Percentiles rank a stretch among this genome's conserved stretches.
phyloP scores from a whole-genome alignment of 257 asterid species.

The Jacaranda mimosifolia region DNA sequence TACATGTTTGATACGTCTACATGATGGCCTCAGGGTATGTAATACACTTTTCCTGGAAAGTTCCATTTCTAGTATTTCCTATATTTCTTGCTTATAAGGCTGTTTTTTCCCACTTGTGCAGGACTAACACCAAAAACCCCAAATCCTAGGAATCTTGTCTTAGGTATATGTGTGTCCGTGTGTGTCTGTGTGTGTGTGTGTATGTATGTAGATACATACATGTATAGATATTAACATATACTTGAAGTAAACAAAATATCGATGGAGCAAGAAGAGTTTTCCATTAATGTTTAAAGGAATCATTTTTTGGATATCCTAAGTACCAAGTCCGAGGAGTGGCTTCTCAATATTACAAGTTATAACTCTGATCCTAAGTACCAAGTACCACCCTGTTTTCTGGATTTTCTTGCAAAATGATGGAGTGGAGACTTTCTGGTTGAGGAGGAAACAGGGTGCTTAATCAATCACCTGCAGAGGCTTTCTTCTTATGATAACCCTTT shows the following conservation, averaged over 20 bases:
- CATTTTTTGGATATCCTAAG: too few species aligned
- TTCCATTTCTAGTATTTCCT: too few species aligned
- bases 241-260: neutral
- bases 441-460: neutral
- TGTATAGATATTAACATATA: neutral
- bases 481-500: neutral
- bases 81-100: too few species aligned
- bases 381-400: too few species aligned
- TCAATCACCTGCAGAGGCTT: neutral
- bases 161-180: neutral
- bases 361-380: too few species aligned
- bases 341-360: too few species aligned
- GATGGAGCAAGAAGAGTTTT: neutral
- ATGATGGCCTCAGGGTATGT: slow-evolving; percentile 4
- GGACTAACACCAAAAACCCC: neutral
- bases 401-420: neutral
- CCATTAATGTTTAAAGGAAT: neutral
- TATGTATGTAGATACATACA: neutral
- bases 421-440: neutral
- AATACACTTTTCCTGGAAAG: neutral
- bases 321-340: too few species aligned
- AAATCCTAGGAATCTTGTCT: too few species aligned
- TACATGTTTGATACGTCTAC: slow-evolving; percentile 44
- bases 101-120: slow-evolving; percentile 8
- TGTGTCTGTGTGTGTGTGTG: neutral